These are phyloP conservation scores for Lasiodiplodia sp. DNA, from an alignment of 2,329 filamentous ascomycete genomes.

Conservation along the genomic window DNA sequence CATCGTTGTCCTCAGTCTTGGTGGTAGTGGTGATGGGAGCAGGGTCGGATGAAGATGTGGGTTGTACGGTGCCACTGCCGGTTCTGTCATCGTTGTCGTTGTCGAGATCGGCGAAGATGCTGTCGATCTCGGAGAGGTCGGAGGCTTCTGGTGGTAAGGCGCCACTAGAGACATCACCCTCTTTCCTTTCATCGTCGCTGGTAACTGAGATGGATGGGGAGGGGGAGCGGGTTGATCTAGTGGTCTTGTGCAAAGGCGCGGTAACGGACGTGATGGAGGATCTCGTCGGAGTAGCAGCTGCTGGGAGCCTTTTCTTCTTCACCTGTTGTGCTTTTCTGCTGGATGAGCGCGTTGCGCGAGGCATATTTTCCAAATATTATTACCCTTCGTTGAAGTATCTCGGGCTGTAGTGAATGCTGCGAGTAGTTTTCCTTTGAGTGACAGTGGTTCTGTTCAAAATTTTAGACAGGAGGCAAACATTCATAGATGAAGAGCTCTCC, in stretches of 20 bases:
- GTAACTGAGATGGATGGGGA: background rate
- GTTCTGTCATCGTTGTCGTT: too few relatives aligned
- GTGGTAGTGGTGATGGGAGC: background rate
- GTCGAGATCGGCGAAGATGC: background rate
- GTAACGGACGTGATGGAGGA: background rate
- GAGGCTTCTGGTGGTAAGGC: background rate
- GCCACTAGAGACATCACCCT: background rate
- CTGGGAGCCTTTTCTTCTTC: background rate
- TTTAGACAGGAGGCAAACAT: background rate
- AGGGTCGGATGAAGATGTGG: background rate
- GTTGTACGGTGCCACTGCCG: background rate
- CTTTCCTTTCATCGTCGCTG: background rate
- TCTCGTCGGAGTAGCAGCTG: background rate
- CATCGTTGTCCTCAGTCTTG: background rate
- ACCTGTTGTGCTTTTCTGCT: background rate
- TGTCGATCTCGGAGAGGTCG: background rate
- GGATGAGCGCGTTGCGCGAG: conserved; percentile 8
- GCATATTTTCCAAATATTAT: background rate
- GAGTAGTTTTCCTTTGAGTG: background rate
- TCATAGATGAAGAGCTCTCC: background rate
- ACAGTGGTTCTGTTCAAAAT: background rate
- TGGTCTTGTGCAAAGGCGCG: background rate
- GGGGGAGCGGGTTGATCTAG: background rate
- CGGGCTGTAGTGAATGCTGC: background rate
- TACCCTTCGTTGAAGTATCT: background rate